phyloP scores from a whole-genome alignment of 768 basidiomycete species.

The Tricholoma saponaceum region DNA sequence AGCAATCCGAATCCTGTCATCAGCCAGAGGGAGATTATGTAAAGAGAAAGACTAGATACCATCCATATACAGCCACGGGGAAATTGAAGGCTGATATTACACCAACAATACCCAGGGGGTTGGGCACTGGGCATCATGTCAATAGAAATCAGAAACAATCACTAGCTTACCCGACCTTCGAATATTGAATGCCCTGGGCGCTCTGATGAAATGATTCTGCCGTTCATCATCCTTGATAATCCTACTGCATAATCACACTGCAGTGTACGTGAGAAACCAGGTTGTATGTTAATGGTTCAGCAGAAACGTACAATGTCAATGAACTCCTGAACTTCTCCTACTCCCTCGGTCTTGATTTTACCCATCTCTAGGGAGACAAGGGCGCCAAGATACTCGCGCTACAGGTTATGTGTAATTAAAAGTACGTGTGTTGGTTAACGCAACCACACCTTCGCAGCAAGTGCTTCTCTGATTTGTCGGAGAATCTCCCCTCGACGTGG shows the following conservation, averaged over 20 bases:
- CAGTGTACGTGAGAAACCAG: slow-evolving; percentile 5
- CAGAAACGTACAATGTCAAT: slow-evolving; percentile 76
- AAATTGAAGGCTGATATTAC: slow-evolving; percentile 96
- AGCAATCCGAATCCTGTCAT: not conserved
- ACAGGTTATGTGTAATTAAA: slow-evolving; percentile 3
- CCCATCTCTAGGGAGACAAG: slow-evolving; percentile 89
- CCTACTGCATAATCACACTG: slow-evolving; percentile 96
- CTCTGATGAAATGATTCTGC: slow-evolving; percentile 82
- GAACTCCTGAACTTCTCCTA: slow-evolving; percentile 93
- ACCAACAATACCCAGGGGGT: slow-evolving; percentile 71
- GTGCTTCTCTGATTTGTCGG: slow-evolving; percentile 80
- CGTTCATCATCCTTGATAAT: slow-evolving; percentile 92
- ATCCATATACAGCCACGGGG: slow-evolving; percentile 90
- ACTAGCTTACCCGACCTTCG: slow-evolving; percentile 54
- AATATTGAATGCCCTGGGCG: slow-evolving; percentile 87
- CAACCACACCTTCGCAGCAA: slow-evolving; percentile 64
- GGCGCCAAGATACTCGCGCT: slow-evolving; percentile 78
- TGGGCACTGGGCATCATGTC: slow-evolving; percentile 61
- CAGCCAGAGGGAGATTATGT: not conserved
- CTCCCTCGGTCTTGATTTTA: slow-evolving; percentile 85
- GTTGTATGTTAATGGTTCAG: not conserved
- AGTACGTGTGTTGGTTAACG: slow-evolving; percentile 8
- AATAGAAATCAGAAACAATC: slow-evolving; percentile 8
- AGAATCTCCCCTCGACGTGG: slow-evolving; percentile 87
- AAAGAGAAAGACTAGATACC: slow-evolving; percentile 38